These are phyloP conservation scores for Penicillium frequentans DNA, from an alignment of 2,329 filamentous ascomycete genomes.

Conservation along the genomic window DNA sequence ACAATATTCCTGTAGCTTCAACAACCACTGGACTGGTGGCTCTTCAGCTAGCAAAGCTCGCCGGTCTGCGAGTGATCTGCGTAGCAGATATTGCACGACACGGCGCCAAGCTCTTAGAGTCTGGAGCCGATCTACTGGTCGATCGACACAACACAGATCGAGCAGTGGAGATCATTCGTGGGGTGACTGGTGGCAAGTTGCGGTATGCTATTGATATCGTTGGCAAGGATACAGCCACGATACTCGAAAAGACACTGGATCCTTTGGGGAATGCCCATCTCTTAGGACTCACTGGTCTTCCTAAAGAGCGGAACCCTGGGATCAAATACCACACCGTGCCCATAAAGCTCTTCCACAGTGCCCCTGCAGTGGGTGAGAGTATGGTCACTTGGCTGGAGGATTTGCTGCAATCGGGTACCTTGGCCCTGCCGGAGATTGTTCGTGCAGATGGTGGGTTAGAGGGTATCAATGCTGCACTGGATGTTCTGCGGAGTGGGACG, in stretches of 20 bases:
- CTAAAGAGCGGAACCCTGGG: conserved; percentile 53
- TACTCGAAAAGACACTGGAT: conserved; percentile 57
- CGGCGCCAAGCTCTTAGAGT: conserved; percentile 56
- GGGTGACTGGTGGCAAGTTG: conserved; percentile 57
- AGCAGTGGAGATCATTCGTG: conserved; percentile 64
- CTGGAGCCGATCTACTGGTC: conserved; percentile 64
- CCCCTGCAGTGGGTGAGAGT: conserved; percentile 61
- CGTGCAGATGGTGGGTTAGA: conserved; percentile 63
- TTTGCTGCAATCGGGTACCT: conserved; percentile 54
- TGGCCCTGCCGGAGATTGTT: conserved; percentile 66
- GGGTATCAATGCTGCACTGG: conserved; percentile 67
- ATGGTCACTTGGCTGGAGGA: conserved; percentile 67
- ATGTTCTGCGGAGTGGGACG: conserved; percentile 64
- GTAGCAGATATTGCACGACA: conserved; percentile 68
- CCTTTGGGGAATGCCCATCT: conserved; percentile 53
- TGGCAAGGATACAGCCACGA: conserved; percentile 62
- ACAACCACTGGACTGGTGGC: conserved; percentile 68
- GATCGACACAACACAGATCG: conserved; percentile 66
- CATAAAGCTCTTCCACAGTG: conserved; percentile 74
- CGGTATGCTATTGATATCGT: conserved; percentile 70
- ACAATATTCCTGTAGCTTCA: conserved; percentile 48
- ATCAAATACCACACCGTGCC: conserved; percentile 65
- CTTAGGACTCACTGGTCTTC: conserved; percentile 66
- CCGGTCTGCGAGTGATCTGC: conserved; percentile 64
- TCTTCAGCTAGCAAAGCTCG: conserved; percentile 67